Conservation (phyloP, 169 alveolate genomes). For the Cryptosporidium canis region DNA sequence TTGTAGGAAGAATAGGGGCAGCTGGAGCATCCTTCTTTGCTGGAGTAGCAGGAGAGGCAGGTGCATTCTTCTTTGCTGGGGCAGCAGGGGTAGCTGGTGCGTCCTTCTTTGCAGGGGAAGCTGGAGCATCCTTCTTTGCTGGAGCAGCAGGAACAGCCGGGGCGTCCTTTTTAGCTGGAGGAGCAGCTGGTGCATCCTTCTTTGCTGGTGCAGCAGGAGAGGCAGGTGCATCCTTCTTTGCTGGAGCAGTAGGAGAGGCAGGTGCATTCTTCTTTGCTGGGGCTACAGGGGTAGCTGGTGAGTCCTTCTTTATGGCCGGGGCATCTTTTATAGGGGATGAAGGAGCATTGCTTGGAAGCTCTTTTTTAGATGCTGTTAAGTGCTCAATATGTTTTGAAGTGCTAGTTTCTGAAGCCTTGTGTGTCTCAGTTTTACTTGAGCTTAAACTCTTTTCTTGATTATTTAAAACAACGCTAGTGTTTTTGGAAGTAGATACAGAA, state of each 20-base stretch:
- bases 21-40: neutral
- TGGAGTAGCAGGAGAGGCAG: no score
- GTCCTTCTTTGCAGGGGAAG: neutral
- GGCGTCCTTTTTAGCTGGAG: conserved; percentile 2
- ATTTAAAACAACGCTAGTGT: neutral
- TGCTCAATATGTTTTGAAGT: neutral
- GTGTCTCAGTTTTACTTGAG: neutral
- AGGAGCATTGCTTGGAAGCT: neutral
- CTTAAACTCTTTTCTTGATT: neutral
- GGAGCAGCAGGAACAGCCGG: neutral
- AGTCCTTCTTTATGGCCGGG: no score
- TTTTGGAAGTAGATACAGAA: neutral
- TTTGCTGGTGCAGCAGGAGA: neutral
- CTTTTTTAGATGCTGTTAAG: neutral
- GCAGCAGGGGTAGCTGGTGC: neutral
- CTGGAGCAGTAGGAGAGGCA: neutral
- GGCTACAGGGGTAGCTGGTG: neutral
- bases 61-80: neutral
- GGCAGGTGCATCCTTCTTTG: neutral
- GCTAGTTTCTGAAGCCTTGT: neutral
- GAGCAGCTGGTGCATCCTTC: conserved; percentile 5
- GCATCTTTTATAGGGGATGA: neutral
- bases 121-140: conserved; percentile 22
- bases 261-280: neutral
- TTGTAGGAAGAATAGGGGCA: neutral